Evolutionary conservation across 495 filamentous ascomycete species (phyloP).

Genomic region (Penicillium canariense): DNA sequence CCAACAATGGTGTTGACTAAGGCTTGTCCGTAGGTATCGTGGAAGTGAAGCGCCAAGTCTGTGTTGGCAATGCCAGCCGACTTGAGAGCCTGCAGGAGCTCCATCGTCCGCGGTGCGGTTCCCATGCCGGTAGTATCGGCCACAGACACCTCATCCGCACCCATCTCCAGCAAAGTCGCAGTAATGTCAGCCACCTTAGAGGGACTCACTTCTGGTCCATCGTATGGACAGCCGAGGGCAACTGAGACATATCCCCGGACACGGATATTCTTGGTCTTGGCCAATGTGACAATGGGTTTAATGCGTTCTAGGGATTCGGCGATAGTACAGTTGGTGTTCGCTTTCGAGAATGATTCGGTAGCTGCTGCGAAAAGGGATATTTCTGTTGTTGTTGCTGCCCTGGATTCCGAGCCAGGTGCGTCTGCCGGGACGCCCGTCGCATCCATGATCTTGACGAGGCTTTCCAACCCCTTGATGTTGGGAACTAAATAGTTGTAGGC

Average conservation of each 20-base stretch:
- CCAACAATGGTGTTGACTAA: constrained; percentile 85
- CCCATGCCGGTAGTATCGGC: constrained; percentile 98
- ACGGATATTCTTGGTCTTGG: constrained; percentile 66
- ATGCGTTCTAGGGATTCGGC: constrained; percentile 76
- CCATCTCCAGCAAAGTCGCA: constrained; percentile 83
- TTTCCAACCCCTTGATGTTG: constrained; percentile 76
- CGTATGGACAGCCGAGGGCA: constrained; percentile 90
- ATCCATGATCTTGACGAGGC: constrained; percentile 46
- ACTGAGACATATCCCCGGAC: constrained; percentile 95
- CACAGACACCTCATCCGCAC: constrained; percentile 89
- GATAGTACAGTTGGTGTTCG: constrained; percentile 90
- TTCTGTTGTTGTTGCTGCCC: constrained; percentile 54
- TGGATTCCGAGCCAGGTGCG: constrained; percentile 34
- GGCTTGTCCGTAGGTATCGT: constrained; percentile 95
- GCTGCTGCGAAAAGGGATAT: constrained; percentile 91
- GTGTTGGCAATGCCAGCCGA: constrained; percentile 74
- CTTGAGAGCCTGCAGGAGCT: constrained; percentile 66
- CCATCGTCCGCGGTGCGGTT: constrained; percentile 74
- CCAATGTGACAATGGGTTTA: constrained; percentile 67
- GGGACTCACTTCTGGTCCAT: constrained; percentile 79
- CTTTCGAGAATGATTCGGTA: constrained; percentile 85
- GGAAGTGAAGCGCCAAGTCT: constrained; percentile 90
- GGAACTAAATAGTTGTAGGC: constrained; percentile 93
- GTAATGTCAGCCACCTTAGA: constrained; percentile 80
- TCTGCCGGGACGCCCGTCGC: constrained; percentile 40